Percentiles rank a stretch among this genome's conserved stretches.
phyloP scores from a whole-genome alignment of 208 protist genomes.

The Crithidia brevicula region DNA sequence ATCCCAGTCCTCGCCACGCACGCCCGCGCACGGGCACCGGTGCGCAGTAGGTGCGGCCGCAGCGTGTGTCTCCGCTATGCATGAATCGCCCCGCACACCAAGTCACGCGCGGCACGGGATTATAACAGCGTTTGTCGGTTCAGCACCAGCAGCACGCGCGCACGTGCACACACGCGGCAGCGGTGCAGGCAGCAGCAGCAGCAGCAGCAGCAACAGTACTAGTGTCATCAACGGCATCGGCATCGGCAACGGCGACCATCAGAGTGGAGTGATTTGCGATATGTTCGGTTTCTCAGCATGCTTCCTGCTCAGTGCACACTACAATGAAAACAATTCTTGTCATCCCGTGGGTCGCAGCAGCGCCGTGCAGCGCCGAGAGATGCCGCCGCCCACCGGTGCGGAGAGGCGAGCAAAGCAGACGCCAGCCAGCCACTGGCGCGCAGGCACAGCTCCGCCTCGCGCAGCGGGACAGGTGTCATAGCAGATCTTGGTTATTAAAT shows the following conservation, averaged over 20 bases:
- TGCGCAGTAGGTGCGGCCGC: background rate
- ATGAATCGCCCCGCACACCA: slow-evolving; percentile 53
- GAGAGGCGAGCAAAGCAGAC: background rate
- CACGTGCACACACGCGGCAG: background rate
- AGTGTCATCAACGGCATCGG: background rate
- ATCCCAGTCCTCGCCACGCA: background rate
- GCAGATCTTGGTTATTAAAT: slow-evolving; percentile 81
- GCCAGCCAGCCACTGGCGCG: background rate
- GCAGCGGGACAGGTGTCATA: slow-evolving; percentile 56
- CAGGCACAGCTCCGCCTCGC: no score
- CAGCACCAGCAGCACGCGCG: background rate
- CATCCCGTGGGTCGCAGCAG: slow-evolving; percentile 10
- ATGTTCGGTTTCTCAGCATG: slow-evolving; percentile 38
- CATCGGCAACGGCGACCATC: background rate
- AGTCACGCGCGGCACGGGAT: slow-evolving; percentile 39
- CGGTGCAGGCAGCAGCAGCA: background rate
- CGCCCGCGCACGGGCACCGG: slow-evolving; percentile 1
- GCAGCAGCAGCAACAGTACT: background rate
- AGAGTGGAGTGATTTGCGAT: slow-evolving; percentile 42
- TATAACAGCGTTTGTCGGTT: slow-evolving; percentile 35
- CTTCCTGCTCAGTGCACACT: slow-evolving; percentile 34
- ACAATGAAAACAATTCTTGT: slow-evolving; percentile 31
- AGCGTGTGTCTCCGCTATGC: slow-evolving; percentile 66
- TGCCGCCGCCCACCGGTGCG: no score
- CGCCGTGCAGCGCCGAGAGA: background rate